Evolutionary conservation across 2,329 filamentous ascomycete species (phyloP), one percentile per base, ranked within the genome.

Genomic region (Davidsoniella australis): DNA sequence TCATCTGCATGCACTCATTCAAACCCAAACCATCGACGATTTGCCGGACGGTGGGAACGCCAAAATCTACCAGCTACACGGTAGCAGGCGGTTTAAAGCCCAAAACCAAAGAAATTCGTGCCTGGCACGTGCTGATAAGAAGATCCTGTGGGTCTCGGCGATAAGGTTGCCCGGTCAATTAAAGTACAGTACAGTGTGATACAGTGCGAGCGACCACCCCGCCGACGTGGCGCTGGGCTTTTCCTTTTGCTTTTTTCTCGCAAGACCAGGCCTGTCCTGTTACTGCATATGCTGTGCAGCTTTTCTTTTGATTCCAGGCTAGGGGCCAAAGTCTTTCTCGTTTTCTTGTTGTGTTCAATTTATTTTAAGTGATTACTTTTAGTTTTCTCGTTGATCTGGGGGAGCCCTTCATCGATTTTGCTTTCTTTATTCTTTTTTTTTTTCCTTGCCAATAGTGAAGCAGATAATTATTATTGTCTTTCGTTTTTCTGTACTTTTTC

Each of bases 131-230:
- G 47, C 18, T 26, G 29, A 42, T 38, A 38, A 37, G 41, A 29
- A 42, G 26, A 41, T 49, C 26, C 17, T 38, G 39, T 48, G 45
- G 45, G 38, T 48, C 38, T 18, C 2, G 9, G 4, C 8, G 45
- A 48, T 48, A 48, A 24, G 33, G 48, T 50, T 46, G 48, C 43
- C 42, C 17, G 42, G 48, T 50, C 48, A 50, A 50, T 41, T 2
- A 37, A 23, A 26, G 23, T 33, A 49, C 12, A 43, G 36, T n/a
- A 38, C 47, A 20, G 48, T 40, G 24, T 39, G 17, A 18, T n/a
- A 38, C 38, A 26, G 12, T 9, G 29, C 29, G 29, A 33, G 29
- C 29, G 29, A 46, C 45, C 42, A 48, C 50, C 50, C 50, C 41
- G 46, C 50, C 50, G 45, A 52, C 45, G 45, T 52, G 45, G 29